Evolutionary conservation across 495 filamentous ascomycete genomes (phyloP).

Genomic region (Mytilinidion resinicola): DNA sequence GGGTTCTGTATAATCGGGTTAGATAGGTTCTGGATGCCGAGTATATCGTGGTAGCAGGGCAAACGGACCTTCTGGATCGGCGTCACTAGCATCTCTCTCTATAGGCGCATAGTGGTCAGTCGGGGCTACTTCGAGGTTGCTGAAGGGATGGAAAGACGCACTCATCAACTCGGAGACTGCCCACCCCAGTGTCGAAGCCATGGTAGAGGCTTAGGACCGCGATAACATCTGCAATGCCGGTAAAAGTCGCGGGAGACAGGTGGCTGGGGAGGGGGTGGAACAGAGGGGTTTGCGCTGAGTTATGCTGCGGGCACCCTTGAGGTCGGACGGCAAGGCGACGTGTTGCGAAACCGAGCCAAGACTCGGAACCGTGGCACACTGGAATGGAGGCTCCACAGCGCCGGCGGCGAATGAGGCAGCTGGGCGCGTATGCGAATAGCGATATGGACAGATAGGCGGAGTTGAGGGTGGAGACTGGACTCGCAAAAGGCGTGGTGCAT

Average conservation of each 20-base stretch:
- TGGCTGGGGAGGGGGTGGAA: background rate
- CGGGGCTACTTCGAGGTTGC: background rate
- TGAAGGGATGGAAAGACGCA: slow-evolving; percentile 13
- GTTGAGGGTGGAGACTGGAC: too few relatives aligned
- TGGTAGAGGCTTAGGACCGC: slow-evolving; percentile 22
- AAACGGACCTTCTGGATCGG: slow-evolving; percentile 34
- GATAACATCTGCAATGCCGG: slow-evolving; percentile 18
- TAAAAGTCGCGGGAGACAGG: background rate
- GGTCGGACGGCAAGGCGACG: background rate
- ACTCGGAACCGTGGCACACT: background rate
- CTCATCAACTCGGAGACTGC: slow-evolving; percentile 39
- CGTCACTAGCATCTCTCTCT: slow-evolving; percentile 36
- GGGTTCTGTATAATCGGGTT: slow-evolving; percentile 34
- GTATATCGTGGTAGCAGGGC: background rate
- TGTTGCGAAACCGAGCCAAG: background rate
- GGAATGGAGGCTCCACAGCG: too few relatives aligned
- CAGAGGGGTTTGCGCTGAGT: background rate
- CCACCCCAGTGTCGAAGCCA: slow-evolving; percentile 37
- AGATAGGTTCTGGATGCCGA: slow-evolving; percentile 4
- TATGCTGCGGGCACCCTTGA: background rate
- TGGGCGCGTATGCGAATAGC: too few relatives aligned
- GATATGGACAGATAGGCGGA: too few relatives aligned
- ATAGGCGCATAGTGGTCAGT: background rate
- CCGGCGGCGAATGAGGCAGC: too few relatives aligned
- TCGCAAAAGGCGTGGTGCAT: too few relatives aligned